Base-by-base conservation (phyloP, 169 alveolate species). In the Plasmodium malariae region DNA sequence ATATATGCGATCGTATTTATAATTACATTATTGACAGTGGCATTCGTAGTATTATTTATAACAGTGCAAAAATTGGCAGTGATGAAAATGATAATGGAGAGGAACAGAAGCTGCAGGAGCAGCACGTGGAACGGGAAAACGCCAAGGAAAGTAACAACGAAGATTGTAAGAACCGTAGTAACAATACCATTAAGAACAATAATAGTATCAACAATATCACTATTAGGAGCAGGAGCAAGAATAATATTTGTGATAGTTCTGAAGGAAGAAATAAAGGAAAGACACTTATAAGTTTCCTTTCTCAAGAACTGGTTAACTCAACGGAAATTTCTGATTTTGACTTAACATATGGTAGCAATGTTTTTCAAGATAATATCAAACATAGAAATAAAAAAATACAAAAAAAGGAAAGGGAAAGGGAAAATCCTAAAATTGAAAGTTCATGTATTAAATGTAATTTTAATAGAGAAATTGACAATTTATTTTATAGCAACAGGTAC, bases 221-320 rank as follows among this genome's bases (percentile, higher is more conserved):
- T 21, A 14, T 71, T 3, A 7, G 21, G 63, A 49, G 9, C 12
- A 32, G 67, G 11, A 37, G 21, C 5, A 34, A 45, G n/a, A n/a
- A n/a, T n/a, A n/a, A n/a, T n/a, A n/a, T n/a, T n/a, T n/a, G n/a
- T n/a, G n/a, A n/a, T n/a, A n/a, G n/a, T n/a, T n/a, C n/a, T n/a
- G n/a, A n/a, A n/a, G n/a, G n/a, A n/a, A n/a, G n/a, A 4, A 73
- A 32, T 40, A 60, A 26, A 14, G 37, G 60, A 21, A 40, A 34
- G 6, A 17, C 28, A 21, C 37, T 74, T 3, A 60, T 74, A 48
- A 51, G 24, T 60, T 21, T 19, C 24, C 17, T 74, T 60, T 60
- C 43, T 49, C 45, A 74, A 19, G 88, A 74, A 37, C 36, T 74
- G n/a, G 19, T 60, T 59, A 59, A 49, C 28, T 40, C 88, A 3